Evolutionary conservation across 2,329 filamentous ascomycete species (phyloP).

Genomic region (Diplodia seriata): DNA sequence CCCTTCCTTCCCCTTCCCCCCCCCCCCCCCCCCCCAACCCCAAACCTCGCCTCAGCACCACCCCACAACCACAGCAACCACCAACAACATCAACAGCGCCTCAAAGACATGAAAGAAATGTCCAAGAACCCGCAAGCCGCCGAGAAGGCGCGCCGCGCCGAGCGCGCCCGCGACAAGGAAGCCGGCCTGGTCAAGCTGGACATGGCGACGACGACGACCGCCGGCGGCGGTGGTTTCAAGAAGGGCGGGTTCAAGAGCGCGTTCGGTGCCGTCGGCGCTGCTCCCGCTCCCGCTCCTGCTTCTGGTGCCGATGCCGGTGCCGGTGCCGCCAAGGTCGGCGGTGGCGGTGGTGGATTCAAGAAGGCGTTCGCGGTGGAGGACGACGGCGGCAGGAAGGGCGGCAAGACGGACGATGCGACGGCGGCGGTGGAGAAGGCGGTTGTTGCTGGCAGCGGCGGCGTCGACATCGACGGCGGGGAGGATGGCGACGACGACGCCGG

Average conservation of each 20-base stretch:
- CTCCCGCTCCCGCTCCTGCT: no score
- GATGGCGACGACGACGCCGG: not conserved
- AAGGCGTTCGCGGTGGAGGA: constrained; percentile 31
- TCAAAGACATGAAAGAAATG: constrained; percentile 87
- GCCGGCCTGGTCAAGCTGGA: constrained; percentile 49
- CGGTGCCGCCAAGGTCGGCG: constrained; percentile 24
- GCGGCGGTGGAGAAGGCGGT: constrained; percentile 32
- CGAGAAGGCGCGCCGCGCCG: constrained; percentile 70
- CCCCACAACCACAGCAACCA: no score
- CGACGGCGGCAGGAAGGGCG: constrained; percentile 46
- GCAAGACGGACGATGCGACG: constrained; percentile 33
- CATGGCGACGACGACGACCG: no score
- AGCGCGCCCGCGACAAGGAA: constrained; percentile 68
- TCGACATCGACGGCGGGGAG: not conserved
- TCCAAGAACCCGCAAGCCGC: constrained; percentile 72
- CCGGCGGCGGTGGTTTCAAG: constrained; percentile 69
- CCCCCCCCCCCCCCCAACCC: no score
- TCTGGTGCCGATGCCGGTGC: constrained; percentile 27
- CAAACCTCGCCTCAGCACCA: not conserved
- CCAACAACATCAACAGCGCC: constrained; percentile 54
- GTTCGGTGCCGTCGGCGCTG: constrained; percentile 43
- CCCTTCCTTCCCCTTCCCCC: no score
- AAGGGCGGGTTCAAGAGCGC: constrained; percentile 84
- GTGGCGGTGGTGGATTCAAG: constrained; percentile 21
- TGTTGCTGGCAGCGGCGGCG: not conserved